A percentile compares a stretch with the other conserved stretches of the same genome.
These are phyloP conservation scores for Chrysosphaeria jannelii DNA, from an alignment of 2,329 filamentous ascomycete species.

Conservation along the genomic window DNA sequence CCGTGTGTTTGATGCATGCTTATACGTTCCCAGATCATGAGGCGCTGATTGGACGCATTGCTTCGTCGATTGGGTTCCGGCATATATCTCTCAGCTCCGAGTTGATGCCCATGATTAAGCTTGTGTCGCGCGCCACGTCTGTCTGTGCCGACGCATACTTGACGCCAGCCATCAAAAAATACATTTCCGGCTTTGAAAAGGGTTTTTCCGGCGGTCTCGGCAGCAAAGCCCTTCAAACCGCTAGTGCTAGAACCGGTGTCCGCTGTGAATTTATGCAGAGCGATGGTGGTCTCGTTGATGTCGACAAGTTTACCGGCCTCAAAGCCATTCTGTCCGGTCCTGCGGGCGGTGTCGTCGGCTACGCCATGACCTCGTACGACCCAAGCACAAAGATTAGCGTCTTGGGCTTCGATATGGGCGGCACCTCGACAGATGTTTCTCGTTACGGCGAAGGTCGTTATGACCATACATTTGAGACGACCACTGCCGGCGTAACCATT, in stretches of 20 bases:
- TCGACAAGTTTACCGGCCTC: constrained; percentile 56
- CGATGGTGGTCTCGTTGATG: constrained; percentile 43
- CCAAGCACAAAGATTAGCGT: constrained; percentile 53
- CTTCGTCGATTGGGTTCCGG: constrained; percentile 49
- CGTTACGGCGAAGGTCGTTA: constrained; percentile 62
- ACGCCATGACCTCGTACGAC: constrained; percentile 76
- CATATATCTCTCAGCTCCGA: constrained; percentile 60
- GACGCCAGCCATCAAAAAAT: constrained; percentile 50
- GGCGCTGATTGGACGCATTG: constrained; percentile 42
- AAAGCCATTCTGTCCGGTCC: constrained; percentile 69
- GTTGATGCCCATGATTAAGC: constrained; percentile 74
- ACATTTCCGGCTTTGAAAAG: constrained; percentile 40
- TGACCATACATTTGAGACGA: constrained; percentile 76
- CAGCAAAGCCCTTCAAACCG: constrained; percentile 28
- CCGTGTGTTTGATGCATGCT: constrained; percentile 73
- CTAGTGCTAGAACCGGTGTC: constrained; percentile 21
- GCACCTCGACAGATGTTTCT: constrained; percentile 75
- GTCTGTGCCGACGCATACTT: constrained; percentile 58
- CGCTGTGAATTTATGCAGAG: constrained; percentile 92
- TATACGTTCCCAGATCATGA: constrained; percentile 82
- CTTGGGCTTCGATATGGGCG: constrained; percentile 91
- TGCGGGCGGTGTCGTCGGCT: constrained; percentile 79
- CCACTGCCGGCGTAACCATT: constrained; percentile 55
- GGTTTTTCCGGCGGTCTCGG: constrained; percentile 63
- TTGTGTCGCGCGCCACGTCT: constrained; percentile 44